These are phyloP conservation scores for Miscanthus lutarioriparius DNA, from an alignment of 176 grass and related monocot species.

Conservation along the genomic window DNA sequence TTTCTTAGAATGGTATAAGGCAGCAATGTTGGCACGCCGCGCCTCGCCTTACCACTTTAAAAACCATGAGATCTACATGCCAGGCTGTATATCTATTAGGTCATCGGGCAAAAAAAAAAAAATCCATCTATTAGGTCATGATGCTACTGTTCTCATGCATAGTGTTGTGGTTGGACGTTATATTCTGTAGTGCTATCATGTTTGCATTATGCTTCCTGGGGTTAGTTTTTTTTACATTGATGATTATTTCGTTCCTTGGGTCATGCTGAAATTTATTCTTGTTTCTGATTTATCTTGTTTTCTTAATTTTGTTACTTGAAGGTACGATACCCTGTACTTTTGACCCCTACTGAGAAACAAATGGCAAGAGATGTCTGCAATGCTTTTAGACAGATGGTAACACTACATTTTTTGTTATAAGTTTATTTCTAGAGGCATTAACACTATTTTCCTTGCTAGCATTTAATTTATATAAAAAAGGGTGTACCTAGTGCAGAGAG, in stretches of 20 bases:
- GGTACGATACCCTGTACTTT: conserved; percentile 96
- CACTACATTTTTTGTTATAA: neutral
- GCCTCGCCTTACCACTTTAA: neutral
- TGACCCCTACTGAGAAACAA: conserved; percentile 93
- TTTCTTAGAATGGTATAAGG: neutral
- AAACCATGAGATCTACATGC: neutral
- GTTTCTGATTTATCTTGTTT: conserved; percentile 8
- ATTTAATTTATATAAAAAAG: neutral
- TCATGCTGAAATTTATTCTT: conserved; percentile 1
- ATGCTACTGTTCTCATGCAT: conserved; percentile 5
- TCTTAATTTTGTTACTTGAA: conserved; percentile 49
- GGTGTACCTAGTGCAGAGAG: too few species aligned
- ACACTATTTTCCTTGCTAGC: neutral
- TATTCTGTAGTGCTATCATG: conserved; percentile 11
- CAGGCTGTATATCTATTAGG: neutral
- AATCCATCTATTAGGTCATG: neutral
- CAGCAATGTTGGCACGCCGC: neutral
- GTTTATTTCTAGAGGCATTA: conserved; percentile 18
- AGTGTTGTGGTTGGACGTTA: neutral
- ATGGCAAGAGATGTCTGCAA: conserved; percentile 92
- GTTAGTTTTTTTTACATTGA: neutral
- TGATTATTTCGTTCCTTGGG: conserved; percentile 11
- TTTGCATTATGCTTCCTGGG: conserved; percentile 9
- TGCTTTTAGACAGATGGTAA: conserved; percentile 95
- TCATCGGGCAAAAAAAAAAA: neutral